Conservation (phyloP, 805 yeast genomes). For the Zygosaccharomyces kombuchaensis region DNA sequence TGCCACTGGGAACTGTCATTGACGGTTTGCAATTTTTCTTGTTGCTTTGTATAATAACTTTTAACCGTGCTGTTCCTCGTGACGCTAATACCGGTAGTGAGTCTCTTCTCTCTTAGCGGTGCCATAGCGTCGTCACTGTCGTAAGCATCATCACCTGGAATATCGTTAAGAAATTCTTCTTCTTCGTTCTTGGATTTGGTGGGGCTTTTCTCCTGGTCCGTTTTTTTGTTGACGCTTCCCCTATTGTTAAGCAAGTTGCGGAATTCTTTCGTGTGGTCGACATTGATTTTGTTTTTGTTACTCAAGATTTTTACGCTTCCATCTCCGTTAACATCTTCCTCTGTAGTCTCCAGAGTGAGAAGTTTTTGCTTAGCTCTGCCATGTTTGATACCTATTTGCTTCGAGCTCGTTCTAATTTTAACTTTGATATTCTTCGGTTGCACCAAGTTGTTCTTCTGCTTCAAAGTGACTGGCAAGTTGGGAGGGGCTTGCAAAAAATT, state of each 20-base stretch:
- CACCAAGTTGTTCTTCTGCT: slow-evolving; percentile 31
- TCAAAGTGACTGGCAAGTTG: slow-evolving; percentile 31
- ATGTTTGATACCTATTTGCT: slow-evolving; percentile 37
- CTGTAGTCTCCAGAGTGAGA: slow-evolving; percentile 32
- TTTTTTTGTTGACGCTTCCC: slow-evolving; percentile 1
- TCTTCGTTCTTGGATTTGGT: slow-evolving; percentile 11
- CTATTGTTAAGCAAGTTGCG: slow-evolving; percentile 29
- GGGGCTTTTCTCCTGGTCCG: slow-evolving; percentile 4
- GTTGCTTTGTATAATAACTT: slow-evolving; percentile 34
- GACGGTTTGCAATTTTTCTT: slow-evolving; percentile 27
- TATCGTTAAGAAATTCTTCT: slow-evolving; percentile 26
- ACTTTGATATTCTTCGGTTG: slow-evolving; percentile 34
- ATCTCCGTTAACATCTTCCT: slow-evolving; percentile 20
- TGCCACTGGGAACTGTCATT: slow-evolving; percentile 18
- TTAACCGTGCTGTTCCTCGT: slow-evolving; percentile 30
- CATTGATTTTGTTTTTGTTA: slow-evolving; percentile 13
- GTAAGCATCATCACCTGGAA: slow-evolving; percentile 38
- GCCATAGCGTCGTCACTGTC: slow-evolving; percentile 35
- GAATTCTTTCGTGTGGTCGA: slow-evolving; percentile 34
- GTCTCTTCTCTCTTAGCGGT: slow-evolving; percentile 27
- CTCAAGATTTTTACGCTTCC: slow-evolving; percentile 2
- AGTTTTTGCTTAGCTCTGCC: slow-evolving; percentile 36
- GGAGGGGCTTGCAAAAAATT: slow-evolving; percentile 37
- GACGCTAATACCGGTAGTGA: slow-evolving; percentile 4
- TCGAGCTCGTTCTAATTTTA: slow-evolving; percentile 33